Conservation (phyloP, 1,284 basidiomycete genomes). For the Ganoderma boninense region DNA sequence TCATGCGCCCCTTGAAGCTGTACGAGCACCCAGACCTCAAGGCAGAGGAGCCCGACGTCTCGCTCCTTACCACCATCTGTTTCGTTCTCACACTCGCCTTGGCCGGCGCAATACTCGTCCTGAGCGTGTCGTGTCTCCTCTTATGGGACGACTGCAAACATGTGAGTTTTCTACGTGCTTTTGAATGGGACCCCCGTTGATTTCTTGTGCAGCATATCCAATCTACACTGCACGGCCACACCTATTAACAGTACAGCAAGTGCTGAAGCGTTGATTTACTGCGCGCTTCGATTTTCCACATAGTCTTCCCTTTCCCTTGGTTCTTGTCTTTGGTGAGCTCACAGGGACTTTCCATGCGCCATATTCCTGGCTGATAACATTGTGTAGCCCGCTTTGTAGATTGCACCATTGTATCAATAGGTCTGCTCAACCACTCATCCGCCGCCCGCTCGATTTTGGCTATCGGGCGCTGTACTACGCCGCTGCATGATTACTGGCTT, state of each 20-base stretch:
- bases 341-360: background rate
- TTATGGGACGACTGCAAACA: constrained; percentile 39
- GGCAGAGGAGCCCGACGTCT: constrained; percentile 35
- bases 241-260: constrained; percentile 24
- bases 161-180: constrained; percentile 27
- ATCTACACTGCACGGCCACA: constrained; percentile 23
- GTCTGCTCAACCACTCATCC: constrained; percentile 1
- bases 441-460: background rate
- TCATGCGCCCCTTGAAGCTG: constrained; percentile 37
- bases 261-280: constrained; percentile 20
- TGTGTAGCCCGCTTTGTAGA: background rate
- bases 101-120: constrained; percentile 37
- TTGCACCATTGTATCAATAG: constrained; percentile 13
- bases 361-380: background rate
- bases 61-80: constrained; percentile 41
- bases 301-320: background rate
- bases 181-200: constrained; percentile 6
- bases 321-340: constrained; percentile 5
- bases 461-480: constrained; percentile 5
- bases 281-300: background rate
- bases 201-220: constrained; percentile 13
- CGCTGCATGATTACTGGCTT: background rate
- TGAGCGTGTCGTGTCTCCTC: constrained; percentile 36
- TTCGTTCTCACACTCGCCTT: constrained; percentile 38
- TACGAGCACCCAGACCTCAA: constrained; percentile 39